These are phyloP conservation scores for Luvunga scandens DNA, from an alignment of 345 rosid genomes.

Conservation along the genomic window DNA sequence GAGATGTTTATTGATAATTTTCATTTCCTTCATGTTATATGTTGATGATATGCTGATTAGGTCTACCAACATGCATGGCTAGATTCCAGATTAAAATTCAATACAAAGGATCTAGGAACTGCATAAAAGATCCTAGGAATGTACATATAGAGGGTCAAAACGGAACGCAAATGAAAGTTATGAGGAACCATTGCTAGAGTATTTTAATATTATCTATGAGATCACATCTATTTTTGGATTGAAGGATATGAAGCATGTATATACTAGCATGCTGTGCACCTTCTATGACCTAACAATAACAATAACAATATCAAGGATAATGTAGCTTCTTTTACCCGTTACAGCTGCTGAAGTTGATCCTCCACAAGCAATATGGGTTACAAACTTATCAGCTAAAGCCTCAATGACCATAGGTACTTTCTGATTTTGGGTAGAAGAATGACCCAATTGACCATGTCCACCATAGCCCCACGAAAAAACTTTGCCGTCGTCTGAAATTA, in stretches of 20 bases:
- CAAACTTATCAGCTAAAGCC: conserved; percentile 58
- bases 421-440: conserved; percentile 53
- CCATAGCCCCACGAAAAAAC: conserved; percentile 97
- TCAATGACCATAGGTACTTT: conserved; percentile 55
- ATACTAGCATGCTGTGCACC: background rate
- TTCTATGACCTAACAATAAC: background rate
- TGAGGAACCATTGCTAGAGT: background rate
- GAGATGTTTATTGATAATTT: background rate
- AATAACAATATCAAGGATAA: background rate
- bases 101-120: background rate
- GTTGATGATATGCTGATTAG: background rate
- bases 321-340: conserved; percentile 46
- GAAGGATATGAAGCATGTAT: background rate
- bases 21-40: background rate
- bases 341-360: conserved; percentile 91
- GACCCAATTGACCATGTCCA: conserved; percentile 89
- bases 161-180: background rate
- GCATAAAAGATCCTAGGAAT: background rate
- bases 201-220: background rate
- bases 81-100: background rate
- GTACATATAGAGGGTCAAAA: background rate
- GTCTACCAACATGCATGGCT: background rate
- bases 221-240: background rate
- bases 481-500: conserved; percentile 66
- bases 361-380: conserved; percentile 66